Conservation (phyloP, 371 early-diverging fungal genomes). For the Blakeslea trispora region DNA sequence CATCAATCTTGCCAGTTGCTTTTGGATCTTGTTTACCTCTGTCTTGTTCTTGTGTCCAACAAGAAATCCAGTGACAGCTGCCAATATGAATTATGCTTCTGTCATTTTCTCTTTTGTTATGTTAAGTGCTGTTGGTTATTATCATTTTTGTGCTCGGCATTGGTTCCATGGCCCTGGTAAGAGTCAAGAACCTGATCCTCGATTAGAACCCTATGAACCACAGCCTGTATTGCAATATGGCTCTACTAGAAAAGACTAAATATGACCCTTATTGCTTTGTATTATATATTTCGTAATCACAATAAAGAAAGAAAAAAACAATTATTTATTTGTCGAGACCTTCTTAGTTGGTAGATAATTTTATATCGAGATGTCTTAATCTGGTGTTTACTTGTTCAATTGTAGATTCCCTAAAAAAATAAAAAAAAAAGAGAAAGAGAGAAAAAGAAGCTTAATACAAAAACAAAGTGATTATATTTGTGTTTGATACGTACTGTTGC, state of each 20-base stretch:
- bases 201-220: slow-evolving; percentile 5
- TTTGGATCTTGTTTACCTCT: slow-evolving; percentile 64
- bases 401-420: background rate
- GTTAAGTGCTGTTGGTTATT: slow-evolving; percentile 39
- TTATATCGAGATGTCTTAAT: background rate
- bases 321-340: too few relatives aligned
- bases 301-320: too few relatives aligned
- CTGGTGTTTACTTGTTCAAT: background rate
- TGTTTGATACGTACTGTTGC: background rate
- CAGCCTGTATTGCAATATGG: background rate
- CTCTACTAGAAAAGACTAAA: background rate
- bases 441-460: too few relatives aligned
- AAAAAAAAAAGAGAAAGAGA: too few relatives aligned
- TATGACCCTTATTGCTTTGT: background rate
- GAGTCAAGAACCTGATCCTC: slow-evolving; percentile 35
- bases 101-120: slow-evolving; percentile 41
- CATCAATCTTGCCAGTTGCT: slow-evolving; percentile 48
- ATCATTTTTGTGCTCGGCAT: slow-evolving; percentile 47
- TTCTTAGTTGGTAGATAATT: background rate
- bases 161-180: slow-evolving; percentile 54
- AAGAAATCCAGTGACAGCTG: slow-evolving; percentile 56
- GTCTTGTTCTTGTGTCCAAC: slow-evolving; percentile 63
- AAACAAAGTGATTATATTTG: too few relatives aligned
- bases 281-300: too few relatives aligned
- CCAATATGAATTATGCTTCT: slow-evolving; percentile 52